These are phyloP conservation scores for Jasminum sambac DNA, from an alignment of 257 asterid species.

Conservation along the genomic window DNA sequence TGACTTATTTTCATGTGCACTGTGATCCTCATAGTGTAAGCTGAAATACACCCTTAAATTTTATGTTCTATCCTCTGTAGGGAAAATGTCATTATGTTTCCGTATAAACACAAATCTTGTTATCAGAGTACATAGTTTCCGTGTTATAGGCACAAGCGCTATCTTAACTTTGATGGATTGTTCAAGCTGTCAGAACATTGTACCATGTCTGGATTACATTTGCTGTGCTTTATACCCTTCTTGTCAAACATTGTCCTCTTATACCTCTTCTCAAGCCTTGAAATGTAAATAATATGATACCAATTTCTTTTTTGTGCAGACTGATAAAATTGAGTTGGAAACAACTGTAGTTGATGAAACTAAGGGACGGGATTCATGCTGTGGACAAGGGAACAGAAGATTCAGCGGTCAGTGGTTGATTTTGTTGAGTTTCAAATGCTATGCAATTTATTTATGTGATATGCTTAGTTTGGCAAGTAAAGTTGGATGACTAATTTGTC, in stretches of 20 bases:
- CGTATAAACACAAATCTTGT: not conserved
- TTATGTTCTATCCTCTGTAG: not conserved
- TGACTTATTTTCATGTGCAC: conserved; percentile 14
- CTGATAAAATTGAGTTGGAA: conserved; percentile 94
- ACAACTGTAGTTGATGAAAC: conserved; percentile 98
- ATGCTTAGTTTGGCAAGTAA: conserved; percentile 16
- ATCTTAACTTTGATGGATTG: conserved; percentile 19
- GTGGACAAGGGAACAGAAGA: conserved; percentile 90
- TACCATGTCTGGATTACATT: conserved; percentile 4
- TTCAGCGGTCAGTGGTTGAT: conserved; percentile 74
- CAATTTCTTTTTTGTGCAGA: conserved; percentile 47
- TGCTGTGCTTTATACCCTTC: conserved; percentile 19
- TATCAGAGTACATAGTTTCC: conserved; percentile 5
- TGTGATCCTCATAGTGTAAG: conserved; percentile 8
- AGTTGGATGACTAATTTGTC: conserved; percentile 7
- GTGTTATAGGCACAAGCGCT: conserved; percentile 8
- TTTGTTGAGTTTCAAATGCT: conserved; percentile 18
- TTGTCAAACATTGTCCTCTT: conserved; percentile 4
- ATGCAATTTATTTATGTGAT: conserved; percentile 9
- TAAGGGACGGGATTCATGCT: conserved; percentile 88
- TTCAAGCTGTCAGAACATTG: conserved; percentile 18
- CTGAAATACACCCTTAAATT: conserved; percentile 10
- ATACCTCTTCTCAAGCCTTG: not conserved
- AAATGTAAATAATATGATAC: conserved; percentile 21
- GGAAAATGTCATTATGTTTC: not conserved